Conservation (phyloP, 192 early-diverging fungal genomes). For the Backusella luteola region DNA sequence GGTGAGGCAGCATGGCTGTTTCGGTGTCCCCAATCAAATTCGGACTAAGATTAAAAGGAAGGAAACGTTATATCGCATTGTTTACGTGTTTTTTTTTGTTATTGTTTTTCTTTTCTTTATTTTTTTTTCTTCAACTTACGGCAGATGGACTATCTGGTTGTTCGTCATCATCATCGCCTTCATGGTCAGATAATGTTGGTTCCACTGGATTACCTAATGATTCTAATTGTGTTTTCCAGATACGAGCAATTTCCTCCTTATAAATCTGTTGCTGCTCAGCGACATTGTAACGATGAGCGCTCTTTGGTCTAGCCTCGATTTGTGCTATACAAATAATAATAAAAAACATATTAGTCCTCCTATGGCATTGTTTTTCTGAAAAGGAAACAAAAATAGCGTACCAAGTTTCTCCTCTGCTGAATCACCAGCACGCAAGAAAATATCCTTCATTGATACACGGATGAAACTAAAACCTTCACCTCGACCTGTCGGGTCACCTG, state of each 20-base stretch:
- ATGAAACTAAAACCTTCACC: slow-evolving; percentile 99
- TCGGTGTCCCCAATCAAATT: slow-evolving; percentile 17
- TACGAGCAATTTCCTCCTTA: slow-evolving; percentile 87
- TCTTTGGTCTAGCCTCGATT: slow-evolving; percentile 79
- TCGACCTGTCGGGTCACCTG: slow-evolving; percentile 94
- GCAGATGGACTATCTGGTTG: slow-evolving; percentile 32
- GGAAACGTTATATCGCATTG: neutral
- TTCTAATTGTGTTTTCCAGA: slow-evolving; percentile 87
- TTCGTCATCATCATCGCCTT: slow-evolving; percentile 54
- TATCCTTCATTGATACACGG: slow-evolving; percentile 96
- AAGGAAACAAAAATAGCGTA: slow-evolving; percentile 13
- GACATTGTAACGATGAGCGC: slow-evolving; percentile 80
- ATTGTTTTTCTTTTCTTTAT: neutral
- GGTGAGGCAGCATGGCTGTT: slow-evolving; percentile 11
- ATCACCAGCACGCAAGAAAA: slow-evolving; percentile 87
- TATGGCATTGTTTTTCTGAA: neutral
- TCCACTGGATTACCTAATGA: slow-evolving; percentile 61
- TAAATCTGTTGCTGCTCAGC: slow-evolving; percentile 96
- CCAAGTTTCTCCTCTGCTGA: slow-evolving; percentile 76
- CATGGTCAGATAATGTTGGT: slow-evolving; percentile 48
- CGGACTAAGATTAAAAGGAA: neutral
- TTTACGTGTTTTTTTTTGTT: neutral
- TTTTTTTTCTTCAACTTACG: slow-evolving; percentile 11
- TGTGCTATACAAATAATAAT: slow-evolving; percentile 47
- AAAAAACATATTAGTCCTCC: neutral